Evolutionary conservation across 345 rosid species (phyloP).

Genomic region (Gossypium bickii): DNA sequence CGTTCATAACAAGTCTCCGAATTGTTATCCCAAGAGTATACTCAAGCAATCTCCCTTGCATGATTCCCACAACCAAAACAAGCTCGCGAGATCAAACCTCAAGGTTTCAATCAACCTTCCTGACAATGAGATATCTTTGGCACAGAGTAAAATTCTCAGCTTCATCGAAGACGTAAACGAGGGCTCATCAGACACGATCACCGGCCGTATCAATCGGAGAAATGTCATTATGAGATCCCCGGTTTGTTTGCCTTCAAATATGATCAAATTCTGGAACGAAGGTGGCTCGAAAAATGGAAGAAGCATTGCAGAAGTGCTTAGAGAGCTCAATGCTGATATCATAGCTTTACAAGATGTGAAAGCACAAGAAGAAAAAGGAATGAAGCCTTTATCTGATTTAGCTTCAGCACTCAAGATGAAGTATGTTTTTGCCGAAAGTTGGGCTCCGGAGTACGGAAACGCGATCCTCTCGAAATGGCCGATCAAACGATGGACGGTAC

Average conservation of each 20-base stretch:
- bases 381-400: constrained; percentile 86
- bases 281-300: constrained; percentile 46
- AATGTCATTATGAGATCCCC: constrained; percentile 77
- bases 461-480: constrained; percentile 86
- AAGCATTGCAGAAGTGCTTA: constrained; percentile 75
- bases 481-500: constrained; percentile 70
- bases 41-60: constrained; percentile 82
- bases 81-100: constrained; percentile 36
- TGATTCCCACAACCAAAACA: constrained; percentile 22
- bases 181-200: constrained; percentile 31
- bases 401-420: constrained; percentile 76
- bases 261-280: constrained; percentile 39
- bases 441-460: constrained; percentile 94
- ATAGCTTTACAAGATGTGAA: constrained; percentile 86
- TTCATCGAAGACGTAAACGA: constrained; percentile 36
- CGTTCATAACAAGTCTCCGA: constrained; percentile 16
- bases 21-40: constrained; percentile 55
- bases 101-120: constrained; percentile 90
- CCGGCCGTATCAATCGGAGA: constrained; percentile 41
- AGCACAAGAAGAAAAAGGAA: constrained; percentile 77
- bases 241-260: constrained; percentile 63
- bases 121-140: constrained; percentile 83
- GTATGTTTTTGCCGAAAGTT: constrained; percentile 84
- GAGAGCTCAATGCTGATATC: constrained; percentile 77
- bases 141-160: constrained; percentile 48